Evolutionary conservation across 2,329 filamentous ascomycete genomes (phyloP).

Genomic region (Ophiocordyceps camponoti-saundersi): DNA sequence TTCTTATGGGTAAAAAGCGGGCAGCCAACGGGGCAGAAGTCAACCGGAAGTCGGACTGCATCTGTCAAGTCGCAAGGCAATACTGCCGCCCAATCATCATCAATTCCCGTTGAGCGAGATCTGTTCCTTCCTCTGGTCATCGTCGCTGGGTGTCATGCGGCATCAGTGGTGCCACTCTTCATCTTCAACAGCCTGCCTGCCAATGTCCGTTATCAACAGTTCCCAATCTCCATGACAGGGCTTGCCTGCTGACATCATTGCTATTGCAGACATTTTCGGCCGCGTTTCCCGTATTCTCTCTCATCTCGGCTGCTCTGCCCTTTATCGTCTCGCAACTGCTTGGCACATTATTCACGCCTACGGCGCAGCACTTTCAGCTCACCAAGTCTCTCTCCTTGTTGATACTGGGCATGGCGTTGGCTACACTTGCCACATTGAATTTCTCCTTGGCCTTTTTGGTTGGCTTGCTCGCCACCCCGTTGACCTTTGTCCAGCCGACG

Average conservation of each 20-base stretch:
- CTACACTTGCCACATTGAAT: conserved; percentile 85
- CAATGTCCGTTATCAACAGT: conserved; percentile 31
- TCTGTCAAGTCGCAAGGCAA: neutral
- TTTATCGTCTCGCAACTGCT: conserved; percentile 38
- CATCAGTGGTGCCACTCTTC: conserved; percentile 68
- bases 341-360: conserved; percentile 31
- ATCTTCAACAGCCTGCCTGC: conserved; percentile 63
- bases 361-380: conserved; percentile 55
- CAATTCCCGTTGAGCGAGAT: conserved; percentile 32
- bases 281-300: conserved; percentile 40
- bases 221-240: neutral
- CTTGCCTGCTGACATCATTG: conserved; percentile 1
- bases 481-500: conserved; percentile 53
- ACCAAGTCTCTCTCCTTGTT: conserved; percentile 88
- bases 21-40: conserved; percentile 13
- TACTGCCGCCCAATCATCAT: neutral
- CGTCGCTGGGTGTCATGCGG: conserved; percentile 55
- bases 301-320: conserved; percentile 38
- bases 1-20: conserved; percentile 88
- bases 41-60: neutral
- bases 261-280: conserved; percentile 35
- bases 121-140: conserved; percentile 58
- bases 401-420: conserved; percentile 77
- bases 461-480: conserved; percentile 59
- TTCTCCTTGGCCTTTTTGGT: conserved; percentile 81